Base-by-base conservation (phyloP, 192 early-diverging fungal genomes). In the Dispira simplex region DNA sequence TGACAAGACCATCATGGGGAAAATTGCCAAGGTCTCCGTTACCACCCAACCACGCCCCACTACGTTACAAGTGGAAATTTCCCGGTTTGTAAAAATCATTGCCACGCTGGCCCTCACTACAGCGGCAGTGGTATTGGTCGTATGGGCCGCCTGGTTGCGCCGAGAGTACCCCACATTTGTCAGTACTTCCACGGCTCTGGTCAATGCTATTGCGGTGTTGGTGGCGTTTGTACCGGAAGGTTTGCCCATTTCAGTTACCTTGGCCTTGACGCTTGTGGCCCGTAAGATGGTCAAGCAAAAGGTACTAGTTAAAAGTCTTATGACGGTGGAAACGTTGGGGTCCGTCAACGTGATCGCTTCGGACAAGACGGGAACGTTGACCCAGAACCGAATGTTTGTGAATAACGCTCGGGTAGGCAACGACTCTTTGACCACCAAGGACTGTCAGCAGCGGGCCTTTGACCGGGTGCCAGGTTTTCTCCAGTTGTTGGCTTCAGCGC, bases 351-450 rank as follows among this genome's bases (percentile, higher is more conserved):
- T 89, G 8, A 78, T 83, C 11, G 78, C 74, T 63, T 90, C 86
- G 46, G 91, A 96, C 71, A 96, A 96, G 77, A 93, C 93, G n/a
- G 93, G 91, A 0, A 96, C 91, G 11, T 71, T 96, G 46, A 96
- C 93, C 13, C 77, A 81, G 64, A 81, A 85, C 76, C 74, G 80
- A 51, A 91, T 96, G 89, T 67, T 66, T 39, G 83, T 85, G 20
- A 70, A 70, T 45, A 65, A 70, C 55, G 66, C 54, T 60, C 47
- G 64, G 23, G 59, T 23, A 11, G 25, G 25, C 46, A 20, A 14
- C 1, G 12, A 23, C 25, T n/a, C 14, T 9, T 28, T 27, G 44
- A 16, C 39, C 12, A 27, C 16, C 8, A 26, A 12, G 12, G 49
- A 27, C 11, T 14, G 25, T 11, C 23, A 54, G 14, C 3, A 11